Conservation (phyloP, 352 stramenopile species). For the Pilasporangium apinafurcum region DNA sequence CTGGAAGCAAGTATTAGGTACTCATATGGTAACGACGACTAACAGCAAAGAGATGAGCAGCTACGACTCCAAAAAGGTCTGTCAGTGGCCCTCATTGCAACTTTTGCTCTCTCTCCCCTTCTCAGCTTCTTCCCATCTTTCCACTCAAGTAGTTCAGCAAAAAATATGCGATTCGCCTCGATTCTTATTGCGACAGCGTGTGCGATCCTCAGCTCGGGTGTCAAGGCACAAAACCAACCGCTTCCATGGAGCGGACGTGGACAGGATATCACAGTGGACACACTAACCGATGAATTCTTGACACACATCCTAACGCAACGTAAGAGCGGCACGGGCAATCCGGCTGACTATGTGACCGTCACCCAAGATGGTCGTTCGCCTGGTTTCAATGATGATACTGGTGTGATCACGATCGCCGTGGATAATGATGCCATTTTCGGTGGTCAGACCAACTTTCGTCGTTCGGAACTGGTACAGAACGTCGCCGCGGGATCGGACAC, state of each 20-base stretch:
- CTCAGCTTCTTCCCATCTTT: no score
- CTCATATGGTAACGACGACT: no score
- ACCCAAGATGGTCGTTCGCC: conserved; percentile 13
- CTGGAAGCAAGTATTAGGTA: no score
- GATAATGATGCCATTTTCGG: conserved; percentile 20
- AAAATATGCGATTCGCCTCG: conserved; percentile 28
- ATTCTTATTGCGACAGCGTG: conserved; percentile 11
- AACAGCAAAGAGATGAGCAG: no score
- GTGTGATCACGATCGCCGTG: conserved; percentile 21
- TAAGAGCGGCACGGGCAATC: conserved; percentile 13
- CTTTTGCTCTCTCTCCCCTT: no score
- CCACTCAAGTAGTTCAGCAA: no score
- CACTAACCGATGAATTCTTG: conserved; percentile 48
- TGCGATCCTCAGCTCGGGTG: conserved; percentile 4
- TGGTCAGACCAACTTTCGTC: conserved; percentile 14
- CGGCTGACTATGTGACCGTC: conserved; percentile 23
- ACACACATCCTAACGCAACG: conserved; percentile 63
- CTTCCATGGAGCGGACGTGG: conserved; percentile 57
- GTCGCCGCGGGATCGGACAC: conserved; percentile 15
- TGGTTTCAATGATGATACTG: conserved; percentile 22
- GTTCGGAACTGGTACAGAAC: conserved; percentile 23
- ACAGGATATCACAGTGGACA: conserved; percentile 41
- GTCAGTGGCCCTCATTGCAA: no score
- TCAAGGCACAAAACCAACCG: conserved; percentile 12
- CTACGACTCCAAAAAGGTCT: no score